Base-by-base conservation (phyloP, 306 rosid species). In the Begonia loranthoides region DNA sequence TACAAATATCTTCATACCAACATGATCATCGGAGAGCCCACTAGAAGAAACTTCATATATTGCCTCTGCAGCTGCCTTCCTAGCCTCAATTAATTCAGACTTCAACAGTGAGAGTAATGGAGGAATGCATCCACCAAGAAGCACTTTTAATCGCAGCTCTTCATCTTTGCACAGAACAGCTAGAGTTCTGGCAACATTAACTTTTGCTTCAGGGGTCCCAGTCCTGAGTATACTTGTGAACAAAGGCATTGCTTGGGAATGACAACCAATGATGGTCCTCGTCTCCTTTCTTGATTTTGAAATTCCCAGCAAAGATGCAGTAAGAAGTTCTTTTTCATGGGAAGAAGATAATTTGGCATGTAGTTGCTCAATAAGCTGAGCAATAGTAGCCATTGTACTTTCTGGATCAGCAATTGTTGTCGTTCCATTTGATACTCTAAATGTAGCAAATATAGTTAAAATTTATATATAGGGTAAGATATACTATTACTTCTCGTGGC, bases 161-260 rank as follows among this genome's bases (percentile, higher is more conserved):
- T 79, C 94, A 63, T 85, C 90, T 78, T 85, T 90, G 78, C 95
- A 90, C 59, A 90, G 75, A 60, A 69, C 74, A 72, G 83, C 78
- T 16, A 90, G 71, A 62, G 81, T 85, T 65, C 77, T 61, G 48
- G 97, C 97, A 60, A 85, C 87, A 69, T 82, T 80, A 64, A 85
- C 85, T 80, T 82, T 90, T 49, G 97, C 97, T 19, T 24, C 66
- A 51, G 76, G 64, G 52, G 92, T 80, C 69, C 97, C 94, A 65
- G 62, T 77, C 70, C 97, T 74, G 64, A 90, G 97, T 67, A 85
- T 77, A 77, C 70, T 90, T 69, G 85, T 78, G 79, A 90, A 86
- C 78, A 90, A 80, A 41, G 95, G 95, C 95, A 90, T 90, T 51
- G 95, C 97, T 68, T 85, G 97, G 68, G 94, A 80, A 80, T 85